Conservation (phyloP, 495 filamentous ascomycete genomes). For the Neurospora tetraspora region DNA sequence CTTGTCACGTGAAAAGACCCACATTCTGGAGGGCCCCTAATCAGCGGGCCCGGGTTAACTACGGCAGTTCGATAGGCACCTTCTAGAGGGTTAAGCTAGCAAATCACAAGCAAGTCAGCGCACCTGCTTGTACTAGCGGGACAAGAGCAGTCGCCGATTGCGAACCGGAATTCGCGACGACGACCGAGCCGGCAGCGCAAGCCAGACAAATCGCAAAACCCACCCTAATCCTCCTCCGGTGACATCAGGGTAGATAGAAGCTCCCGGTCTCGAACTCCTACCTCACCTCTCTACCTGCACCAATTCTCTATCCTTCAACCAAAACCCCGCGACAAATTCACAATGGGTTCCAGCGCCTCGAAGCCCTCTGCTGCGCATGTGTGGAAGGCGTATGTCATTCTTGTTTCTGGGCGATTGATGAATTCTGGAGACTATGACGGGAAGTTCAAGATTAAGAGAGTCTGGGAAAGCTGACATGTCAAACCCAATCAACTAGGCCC, state of each 20-base stretch:
- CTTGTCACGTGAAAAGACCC: too few species aligned
- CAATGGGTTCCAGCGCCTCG: conserved; percentile 41
- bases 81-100: background rate
- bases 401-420: background rate
- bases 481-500: conserved; percentile 42
- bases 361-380: conserved; percentile 34
- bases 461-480: background rate
- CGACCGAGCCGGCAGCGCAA: background rate
- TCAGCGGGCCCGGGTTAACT: too few species aligned
- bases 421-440: background rate
- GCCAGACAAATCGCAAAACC: background rate
- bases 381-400: conserved; percentile 37
- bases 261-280: background rate
- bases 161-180: background rate
- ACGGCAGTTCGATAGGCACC: background rate
- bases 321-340: background rate
- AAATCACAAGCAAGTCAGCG: background rate
- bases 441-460: background rate
- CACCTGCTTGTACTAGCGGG: background rate
- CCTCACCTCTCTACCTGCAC: background rate
- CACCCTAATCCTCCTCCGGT: background rate
- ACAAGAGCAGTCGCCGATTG: background rate
- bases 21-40: too few species aligned
- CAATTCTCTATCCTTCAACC: background rate
- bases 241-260: background rate